Evolutionary conservation across 495 filamentous ascomycete species (phyloP).

Genomic region (Podospora conica): DNA sequence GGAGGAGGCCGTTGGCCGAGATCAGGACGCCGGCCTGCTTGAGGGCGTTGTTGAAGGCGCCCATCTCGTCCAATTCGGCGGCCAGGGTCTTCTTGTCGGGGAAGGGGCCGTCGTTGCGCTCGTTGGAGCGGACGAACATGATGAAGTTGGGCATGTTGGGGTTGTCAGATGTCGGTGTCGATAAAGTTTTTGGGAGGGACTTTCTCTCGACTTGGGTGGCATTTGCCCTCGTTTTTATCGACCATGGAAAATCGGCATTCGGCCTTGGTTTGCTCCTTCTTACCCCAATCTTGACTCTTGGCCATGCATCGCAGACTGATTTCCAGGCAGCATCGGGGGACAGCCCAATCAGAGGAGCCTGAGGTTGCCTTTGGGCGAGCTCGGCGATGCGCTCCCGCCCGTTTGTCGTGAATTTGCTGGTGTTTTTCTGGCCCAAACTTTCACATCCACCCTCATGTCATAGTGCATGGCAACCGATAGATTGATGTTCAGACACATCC

Average conservation of each 20-base stretch:
- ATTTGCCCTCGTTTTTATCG: neutral
- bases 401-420: neutral
- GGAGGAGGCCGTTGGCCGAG: slow-evolving; percentile 8
- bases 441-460: neutral
- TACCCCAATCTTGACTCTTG: no score
- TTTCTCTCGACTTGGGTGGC: neutral
- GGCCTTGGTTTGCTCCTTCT: neutral
- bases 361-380: neutral
- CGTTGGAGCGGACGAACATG: slow-evolving; percentile 16
- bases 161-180: neutral
- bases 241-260: no score
- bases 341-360: neutral
- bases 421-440: neutral
- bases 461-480: no score
- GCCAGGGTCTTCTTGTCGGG: neutral
- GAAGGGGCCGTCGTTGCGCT: neutral
- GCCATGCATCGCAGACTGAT: no score
- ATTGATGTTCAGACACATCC: no score
- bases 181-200: neutral
- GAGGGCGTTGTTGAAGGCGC: neutral
- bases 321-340: neutral
- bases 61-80: neutral
- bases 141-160: slow-evolving; percentile 16
- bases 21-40: slow-evolving; percentile 4
- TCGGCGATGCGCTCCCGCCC: neutral